These are phyloP conservation scores for Spiraea crenata DNA, from an alignment of 331 rosid genomes.

Conservation along the genomic window DNA sequence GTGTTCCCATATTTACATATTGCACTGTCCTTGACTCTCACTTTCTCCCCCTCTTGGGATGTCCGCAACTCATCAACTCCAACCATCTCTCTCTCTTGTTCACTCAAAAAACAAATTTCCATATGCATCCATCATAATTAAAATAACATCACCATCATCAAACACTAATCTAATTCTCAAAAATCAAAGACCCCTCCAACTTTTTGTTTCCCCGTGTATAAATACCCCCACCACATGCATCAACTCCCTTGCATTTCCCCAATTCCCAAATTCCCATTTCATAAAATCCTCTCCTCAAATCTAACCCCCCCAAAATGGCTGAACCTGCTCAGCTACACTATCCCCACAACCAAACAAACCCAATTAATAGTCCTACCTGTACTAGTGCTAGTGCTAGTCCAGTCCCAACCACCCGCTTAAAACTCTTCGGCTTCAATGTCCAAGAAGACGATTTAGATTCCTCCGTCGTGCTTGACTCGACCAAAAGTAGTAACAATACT, in stretches of 20 bases:
- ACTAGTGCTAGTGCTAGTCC: neutral
- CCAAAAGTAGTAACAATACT: constrained; percentile 35
- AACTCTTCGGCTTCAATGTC: constrained; percentile 76
- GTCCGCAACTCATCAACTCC: constrained; percentile 43
- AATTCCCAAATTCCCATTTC: neutral
- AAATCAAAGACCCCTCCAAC: neutral
- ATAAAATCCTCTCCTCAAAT: too few relatives aligned
- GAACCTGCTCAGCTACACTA: constrained; percentile 39
- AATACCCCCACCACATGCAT: constrained; percentile 52
- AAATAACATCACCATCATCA: constrained; percentile 10
- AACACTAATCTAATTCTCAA: neutral
- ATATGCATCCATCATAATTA: neutral
- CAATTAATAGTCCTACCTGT: constrained; percentile 25
- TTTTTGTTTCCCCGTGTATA: constrained; percentile 35
- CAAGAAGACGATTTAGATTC: constrained; percentile 49
- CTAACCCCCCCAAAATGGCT: constrained; percentile 27
- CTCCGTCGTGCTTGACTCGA: constrained; percentile 33
- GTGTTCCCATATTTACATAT: constrained; percentile 55
- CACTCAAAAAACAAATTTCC: neutral
- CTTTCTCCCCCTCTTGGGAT: constrained; percentile 51
- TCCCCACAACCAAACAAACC: constrained; percentile 27
- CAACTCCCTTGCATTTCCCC: constrained; percentile 33
- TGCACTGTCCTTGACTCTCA: constrained; percentile 5
- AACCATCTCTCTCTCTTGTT: constrained; percentile 20
- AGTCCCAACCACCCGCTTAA: constrained; percentile 50